Percentiles rank a stretch among this genome's conserved stretches.
Evolutionary conservation across 2,329 filamentous ascomycete genomes (phyloP).

Genomic region (Fusarium pininemorale): DNA sequence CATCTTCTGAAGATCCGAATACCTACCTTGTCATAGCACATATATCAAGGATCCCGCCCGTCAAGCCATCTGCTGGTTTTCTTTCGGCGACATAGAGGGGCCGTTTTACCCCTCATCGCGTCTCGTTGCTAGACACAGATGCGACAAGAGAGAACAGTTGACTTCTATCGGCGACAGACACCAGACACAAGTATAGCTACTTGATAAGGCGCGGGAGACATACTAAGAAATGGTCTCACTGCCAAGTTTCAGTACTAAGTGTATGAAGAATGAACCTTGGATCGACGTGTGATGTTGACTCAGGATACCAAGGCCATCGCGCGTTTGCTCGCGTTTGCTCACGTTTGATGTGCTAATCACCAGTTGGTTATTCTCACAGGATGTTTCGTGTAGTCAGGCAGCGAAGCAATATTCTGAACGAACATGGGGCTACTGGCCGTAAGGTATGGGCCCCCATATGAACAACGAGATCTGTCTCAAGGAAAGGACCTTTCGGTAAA

Average conservation of each 20-base stretch:
- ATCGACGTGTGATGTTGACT: background rate
- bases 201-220: background rate
- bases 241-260: background rate
- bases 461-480: background rate
- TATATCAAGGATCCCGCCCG: background rate
- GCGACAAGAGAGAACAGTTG: slow-evolving; percentile 23
- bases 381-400: background rate
- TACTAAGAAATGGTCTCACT: background rate
- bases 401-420: background rate
- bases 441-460: background rate
- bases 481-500: background rate
- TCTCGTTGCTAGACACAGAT: background rate
- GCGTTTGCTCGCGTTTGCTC: background rate
- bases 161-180: background rate
- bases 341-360: background rate
- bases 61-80: background rate
- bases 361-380: background rate
- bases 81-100: slow-evolving; percentile 11
- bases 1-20: background rate
- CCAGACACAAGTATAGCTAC: background rate
- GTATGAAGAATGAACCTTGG: background rate
- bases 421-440: background rate
- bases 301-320: background rate
- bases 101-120: slow-evolving; percentile 23
- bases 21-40: background rate